A percentile compares a stretch with the other conserved stretches of the same genome.
Evolutionary conservation across 139 green algal species (phyloP).

Genomic region (Chlorella sp.): DNA sequence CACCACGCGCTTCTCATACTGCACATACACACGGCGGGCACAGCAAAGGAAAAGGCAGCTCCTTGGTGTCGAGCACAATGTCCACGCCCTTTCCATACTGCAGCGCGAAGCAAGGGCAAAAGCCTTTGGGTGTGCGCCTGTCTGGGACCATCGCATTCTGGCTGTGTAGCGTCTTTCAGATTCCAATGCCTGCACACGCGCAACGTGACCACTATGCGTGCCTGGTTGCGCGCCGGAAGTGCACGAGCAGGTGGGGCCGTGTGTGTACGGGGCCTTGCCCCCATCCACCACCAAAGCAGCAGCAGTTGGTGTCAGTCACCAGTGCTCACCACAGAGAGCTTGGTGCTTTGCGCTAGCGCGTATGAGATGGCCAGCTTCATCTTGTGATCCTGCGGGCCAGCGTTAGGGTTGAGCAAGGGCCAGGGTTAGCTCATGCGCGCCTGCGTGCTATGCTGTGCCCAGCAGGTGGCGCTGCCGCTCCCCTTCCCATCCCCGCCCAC

Average conservation of each 20-base stretch:
- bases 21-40: not conserved
- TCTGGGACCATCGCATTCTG: too few relatives aligned
- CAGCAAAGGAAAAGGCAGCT: not conserved
- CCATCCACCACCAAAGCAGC: too few relatives aligned
- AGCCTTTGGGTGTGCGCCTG: too few relatives aligned
- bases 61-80: not conserved
- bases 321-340: conserved; percentile 39
- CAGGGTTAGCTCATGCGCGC: too few relatives aligned
- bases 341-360: conserved; percentile 62
- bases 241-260: too few relatives aligned
- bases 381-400: conserved; percentile 14
- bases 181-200: too few relatives aligned
- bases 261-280: too few relatives aligned
- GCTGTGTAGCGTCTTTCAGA: too few relatives aligned
- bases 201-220: too few relatives aligned
- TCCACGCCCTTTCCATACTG: not conserved
- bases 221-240: too few relatives aligned
- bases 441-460: conserved; percentile 33
- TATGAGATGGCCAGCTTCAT: conserved; percentile 58
- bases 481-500: conserved; percentile 26
- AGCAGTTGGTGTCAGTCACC: too few relatives aligned
- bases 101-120: not conserved
- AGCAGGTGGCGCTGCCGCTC: not conserved
- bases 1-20: conserved; percentile 72
- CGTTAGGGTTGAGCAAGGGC: too few relatives aligned